These are phyloP conservation scores for Syzygium syzygioides DNA, from an alignment of 441 rosid genomes.

Conservation along the genomic window DNA sequence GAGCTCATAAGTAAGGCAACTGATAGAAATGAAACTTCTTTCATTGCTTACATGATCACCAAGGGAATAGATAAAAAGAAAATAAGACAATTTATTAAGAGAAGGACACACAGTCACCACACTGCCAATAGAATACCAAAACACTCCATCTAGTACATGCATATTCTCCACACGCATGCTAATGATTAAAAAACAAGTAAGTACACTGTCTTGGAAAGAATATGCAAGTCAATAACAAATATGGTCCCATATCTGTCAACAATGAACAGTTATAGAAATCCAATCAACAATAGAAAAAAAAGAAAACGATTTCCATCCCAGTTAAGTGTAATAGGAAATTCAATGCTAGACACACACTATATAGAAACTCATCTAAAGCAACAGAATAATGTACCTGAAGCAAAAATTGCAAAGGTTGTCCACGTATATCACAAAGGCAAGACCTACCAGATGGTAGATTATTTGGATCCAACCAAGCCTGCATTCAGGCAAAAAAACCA, in stretches of 20 bases:
- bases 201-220: background rate
- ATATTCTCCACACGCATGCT: background rate
- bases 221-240: background rate
- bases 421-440: constrained; percentile 63
- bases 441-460: constrained; percentile 66
- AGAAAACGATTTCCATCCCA: background rate
- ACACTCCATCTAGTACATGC: background rate
- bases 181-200: background rate
- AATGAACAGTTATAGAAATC: background rate
- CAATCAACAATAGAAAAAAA: background rate
- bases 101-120: background rate
- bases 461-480: constrained; percentile 88
- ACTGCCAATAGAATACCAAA: background rate
- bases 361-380: background rate
- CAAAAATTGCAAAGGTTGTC: constrained; percentile 62
- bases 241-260: background rate
- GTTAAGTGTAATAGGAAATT: background rate
- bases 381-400: background rate
- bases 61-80: background rate
- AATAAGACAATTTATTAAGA: background rate
- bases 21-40: background rate
- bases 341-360: background rate
- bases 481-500: background rate
- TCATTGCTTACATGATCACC: background rate
- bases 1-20: background rate